phyloP scores from a whole-genome alignment of 176 grass and related monocot genomes.

The Rhipidocladum racemiflorum region DNA sequence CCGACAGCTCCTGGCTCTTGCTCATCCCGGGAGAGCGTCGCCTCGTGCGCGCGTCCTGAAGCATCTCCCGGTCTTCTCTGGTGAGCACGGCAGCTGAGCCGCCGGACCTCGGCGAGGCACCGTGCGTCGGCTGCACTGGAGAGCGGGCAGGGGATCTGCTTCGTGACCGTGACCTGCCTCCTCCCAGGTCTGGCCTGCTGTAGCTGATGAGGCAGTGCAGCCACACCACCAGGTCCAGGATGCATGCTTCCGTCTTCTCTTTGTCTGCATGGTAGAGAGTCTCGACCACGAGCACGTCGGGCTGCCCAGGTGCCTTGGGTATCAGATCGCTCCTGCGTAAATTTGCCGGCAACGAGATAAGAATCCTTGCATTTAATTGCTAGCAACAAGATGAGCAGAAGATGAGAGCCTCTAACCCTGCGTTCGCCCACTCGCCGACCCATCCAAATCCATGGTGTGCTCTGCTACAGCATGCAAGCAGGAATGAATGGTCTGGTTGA shows the following conservation, averaged over 20 bases:
- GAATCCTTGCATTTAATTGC: not conserved
- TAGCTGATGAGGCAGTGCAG: constrained; percentile 77
- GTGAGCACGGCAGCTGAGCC: constrained; percentile 12
- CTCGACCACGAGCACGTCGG: constrained; percentile 54
- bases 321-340: constrained; percentile 43
- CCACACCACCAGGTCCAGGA: constrained; percentile 70
- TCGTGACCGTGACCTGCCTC: constrained; percentile 47
- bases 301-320: constrained; percentile 31
- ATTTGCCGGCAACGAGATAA: not conserved
- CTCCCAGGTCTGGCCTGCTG: constrained; percentile 34
- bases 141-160: constrained; percentile 51
- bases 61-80: constrained; percentile 49
- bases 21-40: constrained; percentile 35
- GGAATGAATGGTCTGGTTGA: not conserved
- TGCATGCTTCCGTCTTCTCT: constrained; percentile 52
- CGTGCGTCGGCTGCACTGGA: not conserved
- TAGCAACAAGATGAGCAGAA: not conserved
- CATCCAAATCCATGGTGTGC: constrained; percentile 64
- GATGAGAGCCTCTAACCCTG: constrained; percentile 31
- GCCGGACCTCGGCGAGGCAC: not conserved
- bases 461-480: constrained; percentile 35
- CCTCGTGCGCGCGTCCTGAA: constrained; percentile 29
- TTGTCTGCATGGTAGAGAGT: constrained; percentile 75
- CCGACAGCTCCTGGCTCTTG: constrained; percentile 55
- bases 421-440: constrained; percentile 63